A percentile compares a stretch with the other conserved stretches of the same genome.
Conservation (phyloP, 2,329 filamentous ascomycete species). For the Trichoderma polysporum region DNA sequence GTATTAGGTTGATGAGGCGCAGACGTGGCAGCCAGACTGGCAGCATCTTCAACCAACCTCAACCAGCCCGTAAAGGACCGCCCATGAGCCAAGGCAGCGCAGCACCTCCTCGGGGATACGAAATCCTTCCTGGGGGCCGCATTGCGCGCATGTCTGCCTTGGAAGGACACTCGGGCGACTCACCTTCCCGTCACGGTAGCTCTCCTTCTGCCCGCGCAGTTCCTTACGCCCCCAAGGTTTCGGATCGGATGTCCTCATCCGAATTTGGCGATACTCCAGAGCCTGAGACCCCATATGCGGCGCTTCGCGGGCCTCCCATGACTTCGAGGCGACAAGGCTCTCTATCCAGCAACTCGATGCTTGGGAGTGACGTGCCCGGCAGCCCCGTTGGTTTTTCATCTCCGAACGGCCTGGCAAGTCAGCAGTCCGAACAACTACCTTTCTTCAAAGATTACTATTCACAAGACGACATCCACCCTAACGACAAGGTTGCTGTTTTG, state of each 20-base stretch:
- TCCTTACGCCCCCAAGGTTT: conserved; percentile 48
- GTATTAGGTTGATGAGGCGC: conserved; percentile 52
- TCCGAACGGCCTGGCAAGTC: conserved; percentile 77
- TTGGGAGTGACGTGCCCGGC: conserved; percentile 69
- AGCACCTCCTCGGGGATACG: conserved; percentile 56
- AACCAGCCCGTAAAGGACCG: conserved; percentile 60
- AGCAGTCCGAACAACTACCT: conserved; percentile 90
- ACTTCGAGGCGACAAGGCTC: conserved; percentile 76
- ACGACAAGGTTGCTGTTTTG: conserved; percentile 83
- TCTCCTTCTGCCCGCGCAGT: conserved; percentile 40
- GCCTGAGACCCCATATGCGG: conserved; percentile 59
- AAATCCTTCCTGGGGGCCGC: conserved; percentile 79
- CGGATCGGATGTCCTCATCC: conserved; percentile 64
- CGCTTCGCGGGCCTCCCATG: conserved; percentile 58
- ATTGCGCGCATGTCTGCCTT: conserved; percentile 95
- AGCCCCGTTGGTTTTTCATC: conserved; percentile 77
- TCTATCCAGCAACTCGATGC: conserved; percentile 77
- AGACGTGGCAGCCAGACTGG: conserved; percentile 57
- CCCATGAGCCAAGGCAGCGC: conserved; percentile 40
- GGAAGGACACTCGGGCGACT: conserved; percentile 69
- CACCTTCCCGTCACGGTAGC: conserved; percentile 53
- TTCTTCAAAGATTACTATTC: conserved; percentile 99
- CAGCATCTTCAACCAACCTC: conserved; percentile 87
- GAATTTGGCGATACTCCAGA: conserved; percentile 69
- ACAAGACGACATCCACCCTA: conserved; percentile 89